Evolutionary conservation across 2,329 filamentous ascomycete genomes (phyloP).

Genomic region (Exophiala alcalophila): DNA sequence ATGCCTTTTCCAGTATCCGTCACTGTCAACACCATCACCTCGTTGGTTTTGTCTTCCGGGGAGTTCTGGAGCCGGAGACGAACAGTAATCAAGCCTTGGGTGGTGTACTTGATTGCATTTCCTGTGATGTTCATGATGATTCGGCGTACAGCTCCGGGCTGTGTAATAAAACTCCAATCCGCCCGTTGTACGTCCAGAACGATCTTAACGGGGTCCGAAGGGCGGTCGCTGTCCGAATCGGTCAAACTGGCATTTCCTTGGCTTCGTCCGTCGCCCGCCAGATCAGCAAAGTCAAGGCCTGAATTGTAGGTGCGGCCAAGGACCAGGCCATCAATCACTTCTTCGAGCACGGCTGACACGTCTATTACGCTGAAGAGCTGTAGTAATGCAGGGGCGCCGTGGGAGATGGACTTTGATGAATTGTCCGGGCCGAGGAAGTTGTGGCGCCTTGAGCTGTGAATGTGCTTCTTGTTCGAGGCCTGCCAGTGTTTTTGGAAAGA

Average conservation of each 20-base stretch:
- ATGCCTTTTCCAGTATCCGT: slow-evolving; percentile 65
- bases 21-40: slow-evolving; percentile 44
- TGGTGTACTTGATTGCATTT: slow-evolving; percentile 40
- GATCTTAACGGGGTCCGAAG: slow-evolving; percentile 16
- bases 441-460: slow-evolving; percentile 31
- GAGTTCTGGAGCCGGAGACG: slow-evolving; percentile 26
- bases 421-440: slow-evolving; percentile 20
- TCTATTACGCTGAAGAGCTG: slow-evolving; percentile 16
- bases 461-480: slow-evolving; percentile 14
- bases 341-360: slow-evolving; percentile 20
- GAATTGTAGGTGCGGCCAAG: slow-evolving; percentile 18
- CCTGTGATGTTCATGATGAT: slow-evolving; percentile 41
- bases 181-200: slow-evolving; percentile 31
- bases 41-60: slow-evolving; percentile 13
- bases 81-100: slow-evolving; percentile 36
- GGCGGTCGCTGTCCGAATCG: too few relatives aligned
- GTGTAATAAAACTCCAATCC: slow-evolving; percentile 31
- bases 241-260: neutral
- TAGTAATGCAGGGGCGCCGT: slow-evolving; percentile 19
- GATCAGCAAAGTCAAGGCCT: slow-evolving; percentile 12
- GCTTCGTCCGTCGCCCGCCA: slow-evolving; percentile 9
- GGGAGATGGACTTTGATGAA: slow-evolving; percentile 13
- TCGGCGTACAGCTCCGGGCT: slow-evolving; percentile 33
- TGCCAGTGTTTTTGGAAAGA: slow-evolving; percentile 35
- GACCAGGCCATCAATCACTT: slow-evolving; percentile 24